Percentiles rank a stretch among this genome's conserved stretches.
phyloP scores from a whole-genome alignment of 208 protist genomes.

The Leishmania martiniquensis region DNA sequence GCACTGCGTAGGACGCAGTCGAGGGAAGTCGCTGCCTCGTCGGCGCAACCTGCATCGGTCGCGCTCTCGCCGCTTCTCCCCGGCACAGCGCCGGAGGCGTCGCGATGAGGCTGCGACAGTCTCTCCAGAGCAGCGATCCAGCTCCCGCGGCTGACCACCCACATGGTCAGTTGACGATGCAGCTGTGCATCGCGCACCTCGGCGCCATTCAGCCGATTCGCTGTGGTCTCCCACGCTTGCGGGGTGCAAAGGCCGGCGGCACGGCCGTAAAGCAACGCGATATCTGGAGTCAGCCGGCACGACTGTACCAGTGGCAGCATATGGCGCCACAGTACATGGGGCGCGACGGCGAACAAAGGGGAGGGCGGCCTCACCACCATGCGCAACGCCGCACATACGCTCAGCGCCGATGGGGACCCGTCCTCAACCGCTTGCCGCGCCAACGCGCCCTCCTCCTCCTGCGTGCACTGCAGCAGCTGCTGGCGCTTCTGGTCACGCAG shows the following conservation, averaged over 20 bases:
- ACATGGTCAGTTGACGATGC: constrained; percentile 24
- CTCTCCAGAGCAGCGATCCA: constrained; percentile 43
- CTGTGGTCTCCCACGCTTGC: constrained; percentile 43
- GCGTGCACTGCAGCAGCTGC: constrained; percentile 11
- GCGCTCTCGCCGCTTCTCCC: background rate
- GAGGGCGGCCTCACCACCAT: background rate
- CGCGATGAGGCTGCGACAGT: constrained; percentile 4
- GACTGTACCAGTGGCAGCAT: constrained; percentile 32
- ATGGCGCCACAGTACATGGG: background rate
- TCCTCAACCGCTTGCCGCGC: constrained; percentile 2
- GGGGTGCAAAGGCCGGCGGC: constrained; percentile 56
- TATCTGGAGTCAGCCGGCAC: constrained; percentile 44
- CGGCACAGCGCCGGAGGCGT: background rate
- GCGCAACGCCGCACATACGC: constrained; percentile 27
- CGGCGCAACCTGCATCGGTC: background rate
- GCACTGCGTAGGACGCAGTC: constrained; percentile 47
- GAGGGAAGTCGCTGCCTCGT: constrained; percentile 9
- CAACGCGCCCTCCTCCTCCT: constrained; percentile 11
- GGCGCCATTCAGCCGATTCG: constrained; percentile 22
- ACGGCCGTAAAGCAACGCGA: constrained; percentile 45
- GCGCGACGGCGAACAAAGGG: background rate
- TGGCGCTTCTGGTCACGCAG: constrained; percentile 19
- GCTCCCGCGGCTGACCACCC: constrained; percentile 55
- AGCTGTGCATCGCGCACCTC: constrained; percentile 2
- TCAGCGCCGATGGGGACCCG: constrained; percentile 3